These are phyloP conservation scores for Paulownia fortunei DNA, from an alignment of 257 asterid species.

Conservation along the genomic window DNA sequence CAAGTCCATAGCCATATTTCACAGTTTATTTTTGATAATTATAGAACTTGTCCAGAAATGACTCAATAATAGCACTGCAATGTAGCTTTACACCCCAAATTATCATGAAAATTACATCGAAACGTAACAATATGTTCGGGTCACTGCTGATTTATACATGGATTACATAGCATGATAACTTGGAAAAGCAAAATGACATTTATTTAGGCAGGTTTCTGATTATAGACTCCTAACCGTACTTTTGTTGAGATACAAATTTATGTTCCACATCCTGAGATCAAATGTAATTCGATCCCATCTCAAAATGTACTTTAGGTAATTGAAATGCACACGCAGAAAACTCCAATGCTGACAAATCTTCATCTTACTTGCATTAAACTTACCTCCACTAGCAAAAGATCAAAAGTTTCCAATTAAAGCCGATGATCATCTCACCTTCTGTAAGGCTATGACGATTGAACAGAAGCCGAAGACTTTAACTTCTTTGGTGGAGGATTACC, in stretches of 20 bases:
- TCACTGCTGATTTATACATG: too few species aligned
- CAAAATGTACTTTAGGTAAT: not conserved
- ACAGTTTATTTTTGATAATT: too few species aligned
- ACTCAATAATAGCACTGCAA: too few species aligned
- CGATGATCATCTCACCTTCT: not conserved
- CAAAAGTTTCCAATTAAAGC: not conserved
- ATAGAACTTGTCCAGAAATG: too few species aligned
- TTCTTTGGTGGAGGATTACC: conserved; percentile 80
- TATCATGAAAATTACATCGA: not conserved
- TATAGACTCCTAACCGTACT: not conserved
- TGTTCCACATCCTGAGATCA: conserved; percentile 3
- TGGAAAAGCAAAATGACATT: too few species aligned
- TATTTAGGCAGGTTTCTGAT: too few species aligned
- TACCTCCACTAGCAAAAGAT: conserved; percentile 20
- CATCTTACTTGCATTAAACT: not conserved
- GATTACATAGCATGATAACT: too few species aligned
- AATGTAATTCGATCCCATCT: not conserved
- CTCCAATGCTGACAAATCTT: not conserved
- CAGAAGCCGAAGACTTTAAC: conserved; percentile 42
- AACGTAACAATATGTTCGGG: not conserved
- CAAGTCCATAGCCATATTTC: too few species aligned
- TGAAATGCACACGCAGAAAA: not conserved
- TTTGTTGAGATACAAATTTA: conserved; percentile 2
- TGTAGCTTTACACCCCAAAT: not conserved
- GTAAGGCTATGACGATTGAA: conserved; percentile 36